A percentile compares a stretch with the other conserved stretches of the same genome.
These are phyloP conservation scores for Aspergillus indologenus DNA, from an alignment of 495 filamentous ascomycete genomes.

Conservation along the genomic window DNA sequence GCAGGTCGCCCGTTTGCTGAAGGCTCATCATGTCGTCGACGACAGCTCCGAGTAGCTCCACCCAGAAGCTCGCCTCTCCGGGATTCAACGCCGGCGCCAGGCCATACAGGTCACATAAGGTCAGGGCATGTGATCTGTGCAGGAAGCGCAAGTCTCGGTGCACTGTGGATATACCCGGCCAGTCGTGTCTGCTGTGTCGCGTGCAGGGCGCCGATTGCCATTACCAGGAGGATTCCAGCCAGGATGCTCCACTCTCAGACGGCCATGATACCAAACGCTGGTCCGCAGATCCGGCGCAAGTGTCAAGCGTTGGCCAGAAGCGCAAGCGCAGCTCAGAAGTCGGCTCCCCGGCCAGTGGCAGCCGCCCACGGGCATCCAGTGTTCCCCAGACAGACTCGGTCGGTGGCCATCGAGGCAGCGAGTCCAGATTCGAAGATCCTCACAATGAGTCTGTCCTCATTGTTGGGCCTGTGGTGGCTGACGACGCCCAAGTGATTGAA, in stretches of 20 bases:
- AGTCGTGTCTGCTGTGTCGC: constrained; percentile 49
- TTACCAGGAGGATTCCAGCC: constrained; percentile 40
- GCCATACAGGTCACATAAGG: constrained; percentile 52
- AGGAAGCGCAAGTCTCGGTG: constrained; percentile 52
- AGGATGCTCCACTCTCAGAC: constrained; percentile 27
- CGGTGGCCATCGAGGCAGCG: constrained; percentile 31
- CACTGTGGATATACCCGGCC: constrained; percentile 46
- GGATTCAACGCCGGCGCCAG: constrained; percentile 45
- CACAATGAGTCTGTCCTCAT: constrained; percentile 50
- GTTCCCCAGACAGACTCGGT: constrained; percentile 29
- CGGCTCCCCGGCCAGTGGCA: constrained; percentile 18
- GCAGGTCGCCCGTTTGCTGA: background rate
- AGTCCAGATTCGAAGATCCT: constrained; percentile 36
- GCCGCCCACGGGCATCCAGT: constrained; percentile 22
- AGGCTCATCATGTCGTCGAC: constrained; percentile 40
- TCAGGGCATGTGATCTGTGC: constrained; percentile 51
- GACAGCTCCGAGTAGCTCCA: constrained; percentile 31
- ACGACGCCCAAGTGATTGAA: constrained; percentile 52
- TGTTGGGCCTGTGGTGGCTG: constrained; percentile 49
- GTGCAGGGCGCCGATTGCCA: constrained; percentile 49
- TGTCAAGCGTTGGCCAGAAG: constrained; percentile 30
- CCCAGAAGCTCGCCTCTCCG: constrained; percentile 38
- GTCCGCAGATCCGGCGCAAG: constrained; percentile 25
- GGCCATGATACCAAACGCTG: constrained; percentile 29
- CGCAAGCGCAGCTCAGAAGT: constrained; percentile 39